Evolutionary conservation across 768 basidiomycete genomes (phyloP).

Genomic region (Lactarius pseudohatsudake): DNA sequence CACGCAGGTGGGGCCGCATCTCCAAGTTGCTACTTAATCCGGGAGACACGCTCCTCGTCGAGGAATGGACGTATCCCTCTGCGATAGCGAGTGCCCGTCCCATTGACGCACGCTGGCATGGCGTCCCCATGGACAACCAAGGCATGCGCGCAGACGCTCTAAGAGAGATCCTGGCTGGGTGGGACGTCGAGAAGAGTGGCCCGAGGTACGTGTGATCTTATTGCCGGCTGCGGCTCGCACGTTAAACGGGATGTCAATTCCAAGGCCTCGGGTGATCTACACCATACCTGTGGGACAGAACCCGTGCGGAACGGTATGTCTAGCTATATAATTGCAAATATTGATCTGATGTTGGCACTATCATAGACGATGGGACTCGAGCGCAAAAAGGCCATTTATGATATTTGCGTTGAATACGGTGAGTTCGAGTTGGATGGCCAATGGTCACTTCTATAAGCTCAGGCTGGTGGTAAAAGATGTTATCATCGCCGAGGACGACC

Average conservation of each 20-base stretch:
- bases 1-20: slow-evolving; percentile 51
- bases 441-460: slow-evolving; percentile 5
- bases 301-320: slow-evolving; percentile 67
- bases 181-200: slow-evolving; percentile 50
- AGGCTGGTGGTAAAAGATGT: slow-evolving; percentile 44
- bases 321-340: background rate
- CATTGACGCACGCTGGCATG: slow-evolving; percentile 46
- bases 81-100: slow-evolving; percentile 42
- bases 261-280: slow-evolving; percentile 70
- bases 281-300: slow-evolving; percentile 84
- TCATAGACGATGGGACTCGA: slow-evolving; percentile 55
- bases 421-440: slow-evolving; percentile 13
- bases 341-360: slow-evolving; percentile 10
- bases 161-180: slow-evolving; percentile 56
- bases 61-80: slow-evolving; percentile 78
- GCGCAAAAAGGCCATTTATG: slow-evolving; percentile 78
- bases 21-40: slow-evolving; percentile 63
- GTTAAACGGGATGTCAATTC: background rate
- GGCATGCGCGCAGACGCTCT: slow-evolving; percentile 66
- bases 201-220: background rate
- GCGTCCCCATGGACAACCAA: slow-evolving; percentile 66
- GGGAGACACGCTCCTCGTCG: slow-evolving; percentile 56
- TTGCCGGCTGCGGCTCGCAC: background rate
- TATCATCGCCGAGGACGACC: slow-evolving; percentile 83
- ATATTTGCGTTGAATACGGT: slow-evolving; percentile 82